Evolutionary conservation across 2,329 filamentous ascomycete genomes (phyloP), one percentile per base, ranked within the genome.

Genomic region (Cercospora berteroae): DNA sequence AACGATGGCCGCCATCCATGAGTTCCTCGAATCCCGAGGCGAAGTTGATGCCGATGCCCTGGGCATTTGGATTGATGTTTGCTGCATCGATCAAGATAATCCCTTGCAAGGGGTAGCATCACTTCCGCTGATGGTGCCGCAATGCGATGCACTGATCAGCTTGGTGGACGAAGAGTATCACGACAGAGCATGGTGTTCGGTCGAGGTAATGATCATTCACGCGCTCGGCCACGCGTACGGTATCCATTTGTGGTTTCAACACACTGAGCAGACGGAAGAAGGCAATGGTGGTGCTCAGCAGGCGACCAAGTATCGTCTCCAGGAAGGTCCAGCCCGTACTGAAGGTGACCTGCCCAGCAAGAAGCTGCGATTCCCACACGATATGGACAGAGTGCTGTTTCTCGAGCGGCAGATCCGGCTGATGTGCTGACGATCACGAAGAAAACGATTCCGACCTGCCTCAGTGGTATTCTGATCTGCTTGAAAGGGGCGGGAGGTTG

Each of bases 61-160:
- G 10, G 23, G n/a, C 9, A 12, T 50, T 18, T 50, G 44, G 44
- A 50, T 50, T 12, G 44, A 20, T 31, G 55, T 42, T 29, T 48
- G 48, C 18, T 58, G 50, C 33, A 42, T 64, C 18, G n/a, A 64
- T 42, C 61, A 64, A 29, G 52, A 64, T 27, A 23, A 33, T 9
- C 50, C 50, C 10, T n/a, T 64, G 62, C 62, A 27, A 31, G 62
- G 52, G 1, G 44, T 64, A 10, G 50, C 62, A 16, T 27, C 62
- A 5, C 29, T 64, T 12, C 48, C 48, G 9, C n/a, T 64, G 50
- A 20, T 52, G n/a, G 33, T 57, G 27, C 44, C 31, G 23, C 50
- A 64, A 18, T 57, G 50, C 20, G 33, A 64, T 48, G 61, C 61
- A n/a, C 61, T 64, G 25, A 63, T 63, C 25, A 63, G 60, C 27